Conservation (phyloP, 768 basidiomycete genomes). For the Lactarius vividus region DNA sequence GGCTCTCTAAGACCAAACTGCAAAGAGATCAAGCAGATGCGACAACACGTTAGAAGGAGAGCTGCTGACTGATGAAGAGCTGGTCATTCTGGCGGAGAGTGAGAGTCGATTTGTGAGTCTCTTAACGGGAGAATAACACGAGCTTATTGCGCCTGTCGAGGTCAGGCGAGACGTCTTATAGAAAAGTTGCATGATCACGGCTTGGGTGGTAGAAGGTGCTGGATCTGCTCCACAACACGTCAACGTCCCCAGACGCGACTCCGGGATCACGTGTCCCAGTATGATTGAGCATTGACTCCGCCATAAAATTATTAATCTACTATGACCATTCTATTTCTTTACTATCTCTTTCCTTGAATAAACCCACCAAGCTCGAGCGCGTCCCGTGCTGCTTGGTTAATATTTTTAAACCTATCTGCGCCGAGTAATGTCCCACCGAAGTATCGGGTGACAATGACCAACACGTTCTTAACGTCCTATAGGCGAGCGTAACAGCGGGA, state of each 20-base stretch:
- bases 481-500: background rate
- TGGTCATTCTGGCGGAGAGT: slow-evolving; percentile 14
- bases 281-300: no score
- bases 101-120: background rate
- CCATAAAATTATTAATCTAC: background rate
- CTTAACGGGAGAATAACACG: background rate
- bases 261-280: no score
- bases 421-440: slow-evolving; percentile 92
- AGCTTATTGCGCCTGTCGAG: background rate
- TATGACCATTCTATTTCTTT: slow-evolving; percentile 3
- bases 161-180: slow-evolving; percentile 2
- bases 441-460: slow-evolving; percentile 91
- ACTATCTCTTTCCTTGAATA: slow-evolving; percentile 44
- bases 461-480: slow-evolving; percentile 77
- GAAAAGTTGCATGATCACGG: slow-evolving; percentile 10
- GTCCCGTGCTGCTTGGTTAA: slow-evolving; percentile 92
- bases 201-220: background rate
- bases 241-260: no score
- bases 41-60: background rate
- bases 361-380: slow-evolving; percentile 89
- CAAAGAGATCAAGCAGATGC: slow-evolving; percentile 1
- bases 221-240: background rate
- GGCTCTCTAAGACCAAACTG: slow-evolving; percentile 61
- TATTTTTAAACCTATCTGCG: slow-evolving; percentile 86
- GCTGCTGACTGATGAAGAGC: slow-evolving; percentile 12